phyloP scores from a whole-genome alignment of 1,284 basidiomycete genomes.

The Ceratobasidium sp. region DNA sequence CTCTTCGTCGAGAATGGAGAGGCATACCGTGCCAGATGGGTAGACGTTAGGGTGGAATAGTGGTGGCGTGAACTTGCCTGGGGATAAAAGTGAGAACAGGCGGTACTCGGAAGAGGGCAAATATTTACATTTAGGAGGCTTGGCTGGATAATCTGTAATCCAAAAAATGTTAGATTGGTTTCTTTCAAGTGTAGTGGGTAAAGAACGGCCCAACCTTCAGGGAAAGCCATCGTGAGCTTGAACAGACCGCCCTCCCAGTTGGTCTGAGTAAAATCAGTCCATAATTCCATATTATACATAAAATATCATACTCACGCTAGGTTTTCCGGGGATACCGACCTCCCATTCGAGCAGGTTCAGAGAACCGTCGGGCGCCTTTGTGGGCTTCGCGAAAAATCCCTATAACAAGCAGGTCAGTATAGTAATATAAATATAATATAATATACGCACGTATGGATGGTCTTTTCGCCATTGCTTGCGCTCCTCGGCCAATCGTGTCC shows the following conservation, averaged over 20 bases:
- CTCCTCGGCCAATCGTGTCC: slow-evolving; percentile 92
- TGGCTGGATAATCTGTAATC: slow-evolving; percentile 89
- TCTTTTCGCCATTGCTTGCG: slow-evolving; percentile 99
- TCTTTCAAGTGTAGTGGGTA: slow-evolving; percentile 49
- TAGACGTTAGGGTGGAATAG: slow-evolving; percentile 99
- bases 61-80: slow-evolving; percentile 97
- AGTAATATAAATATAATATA: slow-evolving; percentile 32
- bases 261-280: slow-evolving; percentile 70
- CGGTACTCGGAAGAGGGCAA: neutral
- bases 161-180: slow-evolving; percentile 40
- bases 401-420: slow-evolving; percentile 57
- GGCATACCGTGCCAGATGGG: slow-evolving; percentile 97
- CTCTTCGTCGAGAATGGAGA: slow-evolving; percentile 98
- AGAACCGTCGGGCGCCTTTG: slow-evolving; percentile 90
- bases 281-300: neutral
- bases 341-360: slow-evolving; percentile 99
- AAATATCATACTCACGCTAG: slow-evolving; percentile 68
- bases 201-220: slow-evolving; percentile 77
- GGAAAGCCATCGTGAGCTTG: slow-evolving; percentile 94
- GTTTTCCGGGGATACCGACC: slow-evolving; percentile 93
- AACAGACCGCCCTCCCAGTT: slow-evolving; percentile 97
- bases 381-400: slow-evolving; percentile 97
- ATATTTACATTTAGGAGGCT: slow-evolving; percentile 90
- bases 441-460: slow-evolving; percentile 91
- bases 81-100: slow-evolving; percentile 20